A percentile compares a stretch with the other conserved stretches of the same genome.
These are phyloP conservation scores for Xylariaceae sp. DNA, from an alignment of 2,329 filamentous ascomycete species.

Conservation along the genomic window DNA sequence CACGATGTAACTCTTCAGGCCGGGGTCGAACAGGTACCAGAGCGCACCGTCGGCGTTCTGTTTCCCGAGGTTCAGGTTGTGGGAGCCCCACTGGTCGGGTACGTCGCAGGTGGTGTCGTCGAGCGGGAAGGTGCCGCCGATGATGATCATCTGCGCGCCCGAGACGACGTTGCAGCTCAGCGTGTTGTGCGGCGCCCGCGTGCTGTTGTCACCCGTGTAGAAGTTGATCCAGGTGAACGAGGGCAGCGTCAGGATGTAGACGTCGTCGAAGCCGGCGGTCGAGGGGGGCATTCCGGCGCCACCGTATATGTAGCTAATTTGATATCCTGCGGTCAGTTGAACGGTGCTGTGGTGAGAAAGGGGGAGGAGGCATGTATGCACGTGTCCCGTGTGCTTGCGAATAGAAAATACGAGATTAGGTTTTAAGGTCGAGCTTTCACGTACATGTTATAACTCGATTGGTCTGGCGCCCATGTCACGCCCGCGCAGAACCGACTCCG, in stretches of 20 bases:
- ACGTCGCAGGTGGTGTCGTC: slow-evolving; percentile 51
- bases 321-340: too few species aligned
- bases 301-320: slow-evolving; percentile 61
- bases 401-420: slow-evolving; percentile 5
- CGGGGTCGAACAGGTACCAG: slow-evolving; percentile 56
- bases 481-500: slow-evolving; percentile 65
- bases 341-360: too few species aligned
- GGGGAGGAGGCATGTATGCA: too few species aligned
- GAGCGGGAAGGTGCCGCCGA: slow-evolving; percentile 61
- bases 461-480: slow-evolving; percentile 60
- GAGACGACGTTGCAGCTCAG: slow-evolving; percentile 61
- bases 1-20: slow-evolving; percentile 56
- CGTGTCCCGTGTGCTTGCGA: too few species aligned
- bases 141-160: slow-evolving; percentile 62
- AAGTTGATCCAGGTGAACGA: slow-evolving; percentile 66
- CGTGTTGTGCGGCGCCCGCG: slow-evolving; percentile 53
- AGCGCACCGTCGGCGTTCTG: slow-evolving; percentile 48
- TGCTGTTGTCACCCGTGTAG: slow-evolving; percentile 45
- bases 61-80: slow-evolving; percentile 57
- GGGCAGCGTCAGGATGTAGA: slow-evolving; percentile 64
- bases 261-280: slow-evolving; percentile 60
- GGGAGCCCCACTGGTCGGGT: slow-evolving; percentile 55
- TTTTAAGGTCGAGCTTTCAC: slow-evolving; percentile 27
- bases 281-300: slow-evolving; percentile 53
- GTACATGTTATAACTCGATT: slow-evolving; percentile 67